Evolutionary conservation across 148 eudicot genomes (phyloP), one percentile per base, ranked within the genome.

Genomic region (Selenicereus undatus): DNA sequence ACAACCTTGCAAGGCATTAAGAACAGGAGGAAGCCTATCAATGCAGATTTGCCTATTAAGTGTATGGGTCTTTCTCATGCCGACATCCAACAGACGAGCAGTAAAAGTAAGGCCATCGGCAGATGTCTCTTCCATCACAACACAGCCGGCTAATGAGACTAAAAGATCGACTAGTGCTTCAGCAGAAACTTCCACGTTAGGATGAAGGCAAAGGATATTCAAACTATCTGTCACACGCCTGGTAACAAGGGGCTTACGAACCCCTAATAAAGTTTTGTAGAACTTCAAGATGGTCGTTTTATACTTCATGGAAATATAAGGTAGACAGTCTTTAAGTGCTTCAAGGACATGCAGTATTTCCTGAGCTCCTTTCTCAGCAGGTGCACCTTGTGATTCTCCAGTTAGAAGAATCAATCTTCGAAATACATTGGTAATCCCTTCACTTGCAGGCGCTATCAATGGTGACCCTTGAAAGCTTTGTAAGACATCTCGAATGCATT

Each of bases 101-200:
- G 90, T 85, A 82, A 92, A 89, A 83, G 97, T 90, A 91, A 94
- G 83, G 90, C 86, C 91, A 90, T 97, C 97, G 24, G 92, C 94
- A 84, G 97, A 88, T 52, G 91, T 90, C 79, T 91, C 94, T 74
- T 87, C 86, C 32, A 84, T 84, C n/a, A 93, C 82, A 20, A 86
- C 83, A 27, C 89, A 88, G 75, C 71, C 51, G 50, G 92, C 91
- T 80, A 97, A 83, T 29, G 87, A 82, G 86, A 92, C 86, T 79
- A 97, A 85, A 82, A 97, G 82, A 85, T 97, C 99, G 18, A 87
- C 86, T 20, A 97, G 84, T 64, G 71, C 82, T 78, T 97, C 94
- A 24, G 95, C 88, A 79, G 93, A 88, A 80, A 94, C 89, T 73
- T 94, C 94, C 79, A 69, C 79, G 32, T 83, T 71, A 62, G 91